Evolutionary conservation across 163 green algal species (phyloP), one percentile per base, ranked within the genome.

Genomic region (Coccomyxa subellipsoidea): DNA sequence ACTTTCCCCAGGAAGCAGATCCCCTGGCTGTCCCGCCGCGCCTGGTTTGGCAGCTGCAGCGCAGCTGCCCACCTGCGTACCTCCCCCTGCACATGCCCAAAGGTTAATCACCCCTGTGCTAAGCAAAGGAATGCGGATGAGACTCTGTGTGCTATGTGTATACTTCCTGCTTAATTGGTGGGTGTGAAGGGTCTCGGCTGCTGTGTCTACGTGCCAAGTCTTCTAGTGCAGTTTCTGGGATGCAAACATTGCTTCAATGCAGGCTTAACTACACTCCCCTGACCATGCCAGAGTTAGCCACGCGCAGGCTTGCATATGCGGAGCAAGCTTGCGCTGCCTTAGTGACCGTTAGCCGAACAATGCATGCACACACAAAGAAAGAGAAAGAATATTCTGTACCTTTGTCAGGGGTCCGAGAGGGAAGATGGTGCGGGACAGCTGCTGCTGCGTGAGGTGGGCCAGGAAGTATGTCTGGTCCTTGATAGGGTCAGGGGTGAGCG

Each of bases 381-480:
- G 47, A 59, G 47, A 59, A 12, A 59, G 4, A 7, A 7, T 1
- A 59, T 18, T 8, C 47, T 18, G 15, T 18, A 81, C 40, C 90
- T 99, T 99, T 69, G 92, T 94, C 27, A 99, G 87, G 54, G 47
- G 38, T 7, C 95, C 97, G 23, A 99, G 86, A 10, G 97, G 97
- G 81, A 99, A 99, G 88, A 99, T 93, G 69, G 85, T 86, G 7
- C 89, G 86, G 7, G 80, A 69, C 59, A 99, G 91, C 88, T 99
- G 96, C 15, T 29, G 8, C 72, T 91, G 90, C 6, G 70, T 88
- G 23, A 99, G 91, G 37, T 95, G 84, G 1, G 95, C 92, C 82
- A 99, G 84, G 78, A 99, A 99, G 90, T 99, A 99, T 31, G 96
- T 99, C 89, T 99, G 97, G 87, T 99, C 97, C 87, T 99, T 99